Conservation (phyloP, 1,139 yeast genomes). For the Yamadazyma diospyri region DNA sequence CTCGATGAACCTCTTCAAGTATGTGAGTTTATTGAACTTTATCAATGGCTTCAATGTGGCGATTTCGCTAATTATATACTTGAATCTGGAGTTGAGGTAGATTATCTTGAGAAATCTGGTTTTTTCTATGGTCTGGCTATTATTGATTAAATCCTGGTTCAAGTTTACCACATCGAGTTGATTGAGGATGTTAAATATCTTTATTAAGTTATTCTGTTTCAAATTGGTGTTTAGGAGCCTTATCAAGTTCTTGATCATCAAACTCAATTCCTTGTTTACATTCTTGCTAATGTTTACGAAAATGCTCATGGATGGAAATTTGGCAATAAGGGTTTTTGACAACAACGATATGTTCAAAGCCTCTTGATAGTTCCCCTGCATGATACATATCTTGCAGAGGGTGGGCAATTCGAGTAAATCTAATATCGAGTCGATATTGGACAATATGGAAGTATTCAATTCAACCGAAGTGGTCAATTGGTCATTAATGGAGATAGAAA, state of each 20-base stretch:
- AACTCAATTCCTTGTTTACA: slow-evolving; percentile 53
- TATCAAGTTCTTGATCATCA: slow-evolving; percentile 67
- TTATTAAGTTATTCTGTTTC: slow-evolving; percentile 72
- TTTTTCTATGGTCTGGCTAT: slow-evolving; percentile 12
- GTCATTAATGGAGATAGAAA: slow-evolving; percentile 20
- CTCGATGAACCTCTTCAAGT: slow-evolving; percentile 76
- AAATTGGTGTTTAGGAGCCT: slow-evolving; percentile 69
- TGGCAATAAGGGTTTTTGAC: slow-evolving; percentile 59
- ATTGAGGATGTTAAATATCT: slow-evolving; percentile 71
- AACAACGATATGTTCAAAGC: slow-evolving; percentile 77
- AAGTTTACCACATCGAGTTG: slow-evolving; percentile 44
- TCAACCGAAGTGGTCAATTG: slow-evolving; percentile 21
- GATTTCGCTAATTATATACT: slow-evolving; percentile 58
- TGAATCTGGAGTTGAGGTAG: slow-evolving; percentile 53
- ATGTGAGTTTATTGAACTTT: slow-evolving; percentile 53
- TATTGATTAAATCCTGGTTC: slow-evolving; percentile 13
- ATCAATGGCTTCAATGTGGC: slow-evolving; percentile 54
- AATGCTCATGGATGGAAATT: slow-evolving; percentile 63
- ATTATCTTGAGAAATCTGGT: slow-evolving; percentile 38
- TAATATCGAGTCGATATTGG: slow-evolving; percentile 67
- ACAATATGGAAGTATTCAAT: slow-evolving; percentile 39
- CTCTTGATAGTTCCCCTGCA: slow-evolving; percentile 85
- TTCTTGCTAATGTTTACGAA: slow-evolving; percentile 55
- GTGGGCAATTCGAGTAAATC: slow-evolving; percentile 84
- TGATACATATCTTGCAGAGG: slow-evolving; percentile 75